These are phyloP conservation scores for Fusarium anguioides DNA, from an alignment of 2,329 filamentous ascomycete genomes.

Conservation along the genomic window DNA sequence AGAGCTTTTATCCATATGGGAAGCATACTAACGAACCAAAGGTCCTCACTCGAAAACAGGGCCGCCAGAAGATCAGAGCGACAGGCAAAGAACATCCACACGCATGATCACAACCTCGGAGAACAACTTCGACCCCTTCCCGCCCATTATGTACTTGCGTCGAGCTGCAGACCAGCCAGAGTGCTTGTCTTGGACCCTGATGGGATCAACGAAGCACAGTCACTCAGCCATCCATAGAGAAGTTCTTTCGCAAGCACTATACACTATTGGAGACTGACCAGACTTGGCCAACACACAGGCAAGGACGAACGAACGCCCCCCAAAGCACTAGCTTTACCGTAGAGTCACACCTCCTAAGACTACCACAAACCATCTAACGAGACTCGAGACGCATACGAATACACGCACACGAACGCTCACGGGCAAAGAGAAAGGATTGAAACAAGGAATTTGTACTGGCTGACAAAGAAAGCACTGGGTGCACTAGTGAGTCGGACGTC, in stretches of 20 bases:
- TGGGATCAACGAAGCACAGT: background rate
- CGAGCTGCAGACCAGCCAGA: background rate
- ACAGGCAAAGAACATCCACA: background rate
- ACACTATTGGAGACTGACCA: background rate
- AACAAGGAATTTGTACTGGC: accelerated
- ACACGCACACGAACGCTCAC: too few relatives aligned
- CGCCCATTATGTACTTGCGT: background rate
- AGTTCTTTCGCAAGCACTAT: background rate
- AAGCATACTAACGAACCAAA: background rate
- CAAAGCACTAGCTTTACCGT: background rate
- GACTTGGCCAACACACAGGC: background rate
- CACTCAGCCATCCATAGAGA: background rate
- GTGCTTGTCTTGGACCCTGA: background rate
- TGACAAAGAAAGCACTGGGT: background rate
- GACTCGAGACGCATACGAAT: background rate
- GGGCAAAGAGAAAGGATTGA: too few relatives aligned
- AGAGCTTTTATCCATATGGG: accelerated
- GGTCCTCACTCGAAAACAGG: background rate
- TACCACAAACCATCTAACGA: background rate
- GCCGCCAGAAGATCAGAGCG: accelerated
- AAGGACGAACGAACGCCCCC: background rate
- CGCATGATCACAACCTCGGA: background rate
- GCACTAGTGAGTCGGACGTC: background rate
- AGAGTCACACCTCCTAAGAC: background rate
- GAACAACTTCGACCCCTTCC: too few relatives aligned